Base-by-base conservation (phyloP, 1,284 basidiomycete species). In the Filobasidium uniguttulatum region DNA sequence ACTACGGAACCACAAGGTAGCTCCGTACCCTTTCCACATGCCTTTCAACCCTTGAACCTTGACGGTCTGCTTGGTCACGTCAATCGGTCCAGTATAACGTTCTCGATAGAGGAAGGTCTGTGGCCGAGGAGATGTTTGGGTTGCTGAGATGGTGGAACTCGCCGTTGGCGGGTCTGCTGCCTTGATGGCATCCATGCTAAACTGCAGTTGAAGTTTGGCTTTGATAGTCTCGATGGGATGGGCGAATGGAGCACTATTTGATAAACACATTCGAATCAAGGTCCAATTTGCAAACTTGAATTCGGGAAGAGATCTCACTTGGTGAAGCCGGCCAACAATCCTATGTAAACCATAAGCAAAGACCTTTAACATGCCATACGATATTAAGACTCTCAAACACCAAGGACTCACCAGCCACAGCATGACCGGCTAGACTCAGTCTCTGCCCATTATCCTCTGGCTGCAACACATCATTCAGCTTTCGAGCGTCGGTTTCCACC, bases 171-270 rank as follows among this genome's bases (percentile, higher is more conserved):
- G 4, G 60, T 57, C 19, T 63, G 59, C 47, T 65, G 43, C 29
- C 19, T 37, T 22, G 20, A 45, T 15, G 19, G 49, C 49, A 25
- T 48, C 50, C 33, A 49, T 49, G 6, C 55, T 49, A 19, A 44
- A 50, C 34, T 58, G 69, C 7, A 69, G 49, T 54, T 71, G 69
- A 4, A 71, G 62, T 57, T 66, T 66, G 49, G 65, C 63, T 52
- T 71, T 71, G 56, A 71, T 68, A 20, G 63, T 59, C 49, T 71
- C 69, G 3, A 66, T 66, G 0, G 67, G 66, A 55, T 71, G 68
- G n/a, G 69, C 69, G n/a, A 68, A 56, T 8, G 57, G 35, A 0
- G 66, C 63, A 40, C 19, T 30, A 31, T n/a, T 20, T 17, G 20
- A 22, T 37, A 29, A 23, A n/a, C n/a, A n/a, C n/a, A n/a, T n/a